A percentile compares a stretch with the other conserved stretches of the same genome.
These are phyloP conservation scores for Phyllostachys edulis DNA, from an alignment of 176 grass and related monocot genomes.

Conservation along the genomic window DNA sequence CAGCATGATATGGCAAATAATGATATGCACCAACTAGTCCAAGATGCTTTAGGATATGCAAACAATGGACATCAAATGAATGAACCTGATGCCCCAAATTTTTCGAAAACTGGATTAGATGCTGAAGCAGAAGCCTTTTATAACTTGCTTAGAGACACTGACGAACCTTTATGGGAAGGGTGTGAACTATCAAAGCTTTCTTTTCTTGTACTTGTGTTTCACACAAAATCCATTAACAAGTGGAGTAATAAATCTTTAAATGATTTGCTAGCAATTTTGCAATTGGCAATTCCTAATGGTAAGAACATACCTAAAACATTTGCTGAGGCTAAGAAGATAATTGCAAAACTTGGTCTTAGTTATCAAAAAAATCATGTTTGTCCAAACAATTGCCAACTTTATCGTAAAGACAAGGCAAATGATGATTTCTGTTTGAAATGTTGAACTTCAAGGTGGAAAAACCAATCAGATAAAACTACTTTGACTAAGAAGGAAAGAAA, in stretches of 20 bases:
- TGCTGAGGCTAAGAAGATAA: background rate
- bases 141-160: background rate
- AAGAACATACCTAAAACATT: background rate
- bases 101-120: background rate
- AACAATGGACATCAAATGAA: too few species aligned
- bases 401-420: background rate
- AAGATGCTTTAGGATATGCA: background rate
- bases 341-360: background rate
- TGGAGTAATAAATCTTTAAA: conserved; percentile 2
- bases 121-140: background rate
- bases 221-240: background rate
- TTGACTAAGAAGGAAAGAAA: background rate
- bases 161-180: background rate
- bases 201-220: background rate
- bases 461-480: background rate
- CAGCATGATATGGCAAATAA: background rate
- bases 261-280: background rate
- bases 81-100: too few species aligned
- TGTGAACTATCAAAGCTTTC: background rate
- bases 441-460: background rate
- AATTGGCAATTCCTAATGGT: background rate
- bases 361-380: background rate
- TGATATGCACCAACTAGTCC: background rate
- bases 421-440: background rate
- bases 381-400: background rate